Base-by-base conservation (phyloP, 768 basidiomycete species). In the Trametes sanguinea region DNA sequence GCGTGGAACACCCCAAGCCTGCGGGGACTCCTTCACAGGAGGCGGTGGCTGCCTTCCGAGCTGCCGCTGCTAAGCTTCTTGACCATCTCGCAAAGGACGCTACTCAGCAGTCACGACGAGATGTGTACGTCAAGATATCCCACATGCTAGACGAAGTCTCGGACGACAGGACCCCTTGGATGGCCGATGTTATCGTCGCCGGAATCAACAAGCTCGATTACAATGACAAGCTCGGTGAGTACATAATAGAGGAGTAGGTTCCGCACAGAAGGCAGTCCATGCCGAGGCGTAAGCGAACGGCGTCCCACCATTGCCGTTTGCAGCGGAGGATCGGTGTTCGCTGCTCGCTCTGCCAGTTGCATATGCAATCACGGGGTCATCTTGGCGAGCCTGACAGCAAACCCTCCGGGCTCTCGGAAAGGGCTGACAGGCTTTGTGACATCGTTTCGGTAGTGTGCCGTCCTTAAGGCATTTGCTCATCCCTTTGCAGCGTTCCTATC, bases 141-240 rank as follows among this genome's bases (percentile, higher is more conserved):
- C 76, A 76, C 35, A 88, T 92, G 83, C 77, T 92, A 9, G 89
- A 92, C 61, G 89, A 93, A 40, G 80, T 87, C 14, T 81, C 86
- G 0, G 81, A 83, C 65, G 80, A 82, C 8, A 77, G 85, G 32
- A 83, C 86, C 0, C 81, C 85, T 3, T 89, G 87, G 84, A 85
- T 92, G 81, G 89, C 89, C 0, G 91, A 93, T 68, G 84, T 91
- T 11, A 80, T 93, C 37, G 80, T 92, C 14, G 81, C 87, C 9
- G 71, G 74, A n/a, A 74, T 88, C 17, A 83, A 84, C 54, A 64
- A 64, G 51, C 82, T 80, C 3, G 89, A 89, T 55, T 89, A 88
- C 64, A 75, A 75, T 3, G 91, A 93, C 72, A 89, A 86, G 72
- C 79, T 92, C 14, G 84, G 91, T 89, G 67, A 66, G 83, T 77